Percentiles rank a stretch among this genome's conserved stretches.
Evolutionary conservation across 2,329 filamentous ascomycete genomes (phyloP).

Genomic region (Sporothrix curviconia): DNA sequence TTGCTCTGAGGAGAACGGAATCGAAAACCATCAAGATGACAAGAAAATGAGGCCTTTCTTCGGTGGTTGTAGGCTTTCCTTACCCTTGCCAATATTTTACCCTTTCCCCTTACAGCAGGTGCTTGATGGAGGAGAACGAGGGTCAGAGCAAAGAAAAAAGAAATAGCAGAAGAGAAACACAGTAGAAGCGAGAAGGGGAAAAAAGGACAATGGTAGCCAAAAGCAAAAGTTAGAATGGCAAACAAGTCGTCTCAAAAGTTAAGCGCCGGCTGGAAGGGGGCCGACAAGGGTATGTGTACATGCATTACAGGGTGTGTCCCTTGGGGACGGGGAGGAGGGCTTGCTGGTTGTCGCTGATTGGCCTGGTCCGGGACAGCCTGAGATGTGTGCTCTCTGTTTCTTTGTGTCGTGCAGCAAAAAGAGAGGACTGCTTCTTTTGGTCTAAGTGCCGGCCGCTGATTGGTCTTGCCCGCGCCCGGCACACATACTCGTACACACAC

Average conservation of each 20-base stretch:
- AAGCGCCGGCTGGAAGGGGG: constrained; percentile 2
- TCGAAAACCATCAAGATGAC: too few relatives aligned
- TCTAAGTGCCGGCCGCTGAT: constrained; percentile 10
- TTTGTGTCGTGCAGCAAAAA: constrained; percentile 3
- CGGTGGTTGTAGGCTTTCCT: not conserved
- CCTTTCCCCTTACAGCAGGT: not conserved
- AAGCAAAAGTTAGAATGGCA: too few relatives aligned
- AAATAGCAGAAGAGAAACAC: not conserved
- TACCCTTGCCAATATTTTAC: not conserved
- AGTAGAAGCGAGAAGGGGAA: too few relatives aligned
- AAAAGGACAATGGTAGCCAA: too few relatives aligned
- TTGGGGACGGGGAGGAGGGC: too few relatives aligned
- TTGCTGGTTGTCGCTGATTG: not conserved
- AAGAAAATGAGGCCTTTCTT: constrained; percentile 8
- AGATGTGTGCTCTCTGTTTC: too few relatives aligned
- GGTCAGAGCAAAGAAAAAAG: not conserved
- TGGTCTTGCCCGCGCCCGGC: too few relatives aligned
- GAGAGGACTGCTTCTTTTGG: not conserved
- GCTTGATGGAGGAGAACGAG: not conserved
- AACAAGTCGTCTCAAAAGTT: not conserved
- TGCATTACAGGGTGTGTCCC: too few relatives aligned
- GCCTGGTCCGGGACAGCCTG: too few relatives aligned
- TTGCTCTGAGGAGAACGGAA: too few relatives aligned
- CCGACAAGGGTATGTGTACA: too few relatives aligned
- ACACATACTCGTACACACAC: too few relatives aligned